Evolutionary conservation across 768 basidiomycete genomes (phyloP).

Genomic region (Phylloporus arenicola): DNA sequence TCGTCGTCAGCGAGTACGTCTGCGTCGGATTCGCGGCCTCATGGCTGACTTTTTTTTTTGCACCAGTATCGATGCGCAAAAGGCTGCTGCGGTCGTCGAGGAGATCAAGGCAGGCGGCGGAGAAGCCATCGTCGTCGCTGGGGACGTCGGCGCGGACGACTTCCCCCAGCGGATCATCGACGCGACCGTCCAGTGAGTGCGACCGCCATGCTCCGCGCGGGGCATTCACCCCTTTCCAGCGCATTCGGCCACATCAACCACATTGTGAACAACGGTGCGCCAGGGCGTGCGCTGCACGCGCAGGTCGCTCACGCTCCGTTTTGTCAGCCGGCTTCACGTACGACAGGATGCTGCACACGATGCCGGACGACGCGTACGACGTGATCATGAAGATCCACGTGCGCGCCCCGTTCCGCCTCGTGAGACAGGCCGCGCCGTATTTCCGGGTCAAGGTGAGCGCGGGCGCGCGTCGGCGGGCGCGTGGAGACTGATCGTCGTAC

Average conservation of each 20-base stretch:
- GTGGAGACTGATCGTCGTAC: neutral
- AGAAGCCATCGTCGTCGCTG: slow-evolving; percentile 66
- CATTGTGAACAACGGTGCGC: slow-evolving; percentile 72
- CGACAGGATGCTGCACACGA: slow-evolving; percentile 86
- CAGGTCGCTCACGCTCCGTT: neutral
- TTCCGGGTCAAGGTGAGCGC: slow-evolving; percentile 69
- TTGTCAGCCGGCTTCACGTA: slow-evolving; percentile 65
- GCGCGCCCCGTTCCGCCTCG: slow-evolving; percentile 78
- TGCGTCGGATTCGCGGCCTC: neutral
- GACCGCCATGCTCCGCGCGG: neutral
- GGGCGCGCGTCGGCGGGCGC: neutral
- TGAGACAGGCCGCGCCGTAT: slow-evolving; percentile 80
- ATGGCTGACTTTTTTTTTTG: slow-evolving; percentile 2
- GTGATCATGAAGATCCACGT: slow-evolving; percentile 83
- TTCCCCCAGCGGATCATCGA: slow-evolving; percentile 76
- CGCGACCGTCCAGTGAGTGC: slow-evolving; percentile 68
- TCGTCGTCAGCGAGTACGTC: slow-evolving; percentile 75
- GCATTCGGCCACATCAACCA: slow-evolving; percentile 84
- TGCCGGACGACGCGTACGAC: slow-evolving; percentile 75
- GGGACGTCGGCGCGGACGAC: slow-evolving; percentile 79
- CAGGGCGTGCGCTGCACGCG: neutral
- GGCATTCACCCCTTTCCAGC: slow-evolving; percentile 31
- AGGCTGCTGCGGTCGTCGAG: slow-evolving; percentile 57
- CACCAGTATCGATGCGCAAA: slow-evolving; percentile 64
- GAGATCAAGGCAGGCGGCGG: slow-evolving; percentile 74